Evolutionary conservation across 2,329 filamentous ascomycete species (phyloP), one percentile per base, ranked within the genome.

Genomic region (Colletotrichum lupini): DNA sequence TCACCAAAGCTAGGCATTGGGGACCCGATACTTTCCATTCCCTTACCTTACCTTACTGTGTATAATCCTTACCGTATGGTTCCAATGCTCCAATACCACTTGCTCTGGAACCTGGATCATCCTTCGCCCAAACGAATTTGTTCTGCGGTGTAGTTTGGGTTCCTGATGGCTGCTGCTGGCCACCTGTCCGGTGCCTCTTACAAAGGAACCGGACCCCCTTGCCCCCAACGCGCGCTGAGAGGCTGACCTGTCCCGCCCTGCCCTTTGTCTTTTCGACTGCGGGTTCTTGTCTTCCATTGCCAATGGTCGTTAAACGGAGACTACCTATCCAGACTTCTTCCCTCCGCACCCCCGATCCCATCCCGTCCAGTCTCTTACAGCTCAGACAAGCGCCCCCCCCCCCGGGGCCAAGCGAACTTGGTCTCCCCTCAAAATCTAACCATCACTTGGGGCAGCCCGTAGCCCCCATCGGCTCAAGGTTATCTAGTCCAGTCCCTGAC

Each of bases 21-120:
- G 70, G 66, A 60, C 16, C 60, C 46, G 56, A 61, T 53, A 66
- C 42, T 49, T 61, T 49, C 35, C 30, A 42, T 49, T 42, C 37
- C 37, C 16, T 42, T 42, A 42, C 37, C 37, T 42, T 42, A 42
- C 32, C 32, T 35, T 42, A 19, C 37, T 42, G 5, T 42, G 37
- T 42, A 42, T 42, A 42, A 42, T 16, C 37, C 37, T 19, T 52
- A 35, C 53, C 68, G 32, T 61, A 56, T 63, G 69, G 59, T 22
- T 56, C 16, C 37, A 42, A 42, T 42, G 37, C 37, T 42, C 37
- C 16, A 42, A 42, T 42, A 22, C 30, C 22, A 60, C 60, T 70
- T 56, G 67, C 61, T 56, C 67, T 70, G 63, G 71, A 67, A n/a
- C 62, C 58, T 74, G 68, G 68, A 72, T 72, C 72, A 72, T 63